phyloP scores from a whole-genome alignment of 2,329 filamentous ascomycete genomes.

The Incumbomyces delicatus region DNA sequence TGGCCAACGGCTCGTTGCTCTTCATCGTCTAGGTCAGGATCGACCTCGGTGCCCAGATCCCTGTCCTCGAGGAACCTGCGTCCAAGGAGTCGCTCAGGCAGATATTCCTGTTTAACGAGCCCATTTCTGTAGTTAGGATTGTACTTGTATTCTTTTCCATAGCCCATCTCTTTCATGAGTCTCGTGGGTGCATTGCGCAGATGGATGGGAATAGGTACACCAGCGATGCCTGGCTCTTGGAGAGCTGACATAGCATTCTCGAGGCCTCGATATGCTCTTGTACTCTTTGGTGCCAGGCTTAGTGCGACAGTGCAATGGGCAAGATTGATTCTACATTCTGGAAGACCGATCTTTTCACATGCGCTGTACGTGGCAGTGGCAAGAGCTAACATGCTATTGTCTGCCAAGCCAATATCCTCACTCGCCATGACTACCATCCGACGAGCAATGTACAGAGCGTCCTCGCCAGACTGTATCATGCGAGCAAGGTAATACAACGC shows the following conservation, averaged over 20 bases:
- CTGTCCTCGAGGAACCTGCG: slow-evolving; percentile 39
- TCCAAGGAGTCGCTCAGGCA: slow-evolving; percentile 67
- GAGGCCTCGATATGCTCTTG: slow-evolving; percentile 70
- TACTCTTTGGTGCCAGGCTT: slow-evolving; percentile 73
- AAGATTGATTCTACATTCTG: slow-evolving; percentile 85
- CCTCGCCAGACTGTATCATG: slow-evolving; percentile 92
- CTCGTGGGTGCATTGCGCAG: slow-evolving; percentile 84
- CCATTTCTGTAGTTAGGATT: slow-evolving; percentile 84
- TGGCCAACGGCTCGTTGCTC: neutral
- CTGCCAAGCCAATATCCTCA: slow-evolving; percentile 85
- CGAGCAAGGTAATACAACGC: slow-evolving; percentile 88
- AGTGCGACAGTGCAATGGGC: slow-evolving; percentile 80
- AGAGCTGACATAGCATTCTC: slow-evolving; percentile 72
- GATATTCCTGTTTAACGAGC: slow-evolving; percentile 73
- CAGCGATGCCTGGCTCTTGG: slow-evolving; percentile 68
- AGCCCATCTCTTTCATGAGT: slow-evolving; percentile 87
- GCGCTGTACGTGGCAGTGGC: slow-evolving; percentile 81
- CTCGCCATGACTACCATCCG: slow-evolving; percentile 91
- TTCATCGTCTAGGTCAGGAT: slow-evolving; percentile 23
- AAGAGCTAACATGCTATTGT: slow-evolving; percentile 71
- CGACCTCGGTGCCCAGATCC: slow-evolving; percentile 11
- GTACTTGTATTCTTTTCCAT: slow-evolving; percentile 89
- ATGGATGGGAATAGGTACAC: slow-evolving; percentile 74
- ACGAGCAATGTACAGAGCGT: slow-evolving; percentile 82
- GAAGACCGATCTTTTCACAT: slow-evolving; percentile 87